These are phyloP conservation scores for Strigomonas galati DNA, from an alignment of 208 protist species.

Conservation along the genomic window DNA sequence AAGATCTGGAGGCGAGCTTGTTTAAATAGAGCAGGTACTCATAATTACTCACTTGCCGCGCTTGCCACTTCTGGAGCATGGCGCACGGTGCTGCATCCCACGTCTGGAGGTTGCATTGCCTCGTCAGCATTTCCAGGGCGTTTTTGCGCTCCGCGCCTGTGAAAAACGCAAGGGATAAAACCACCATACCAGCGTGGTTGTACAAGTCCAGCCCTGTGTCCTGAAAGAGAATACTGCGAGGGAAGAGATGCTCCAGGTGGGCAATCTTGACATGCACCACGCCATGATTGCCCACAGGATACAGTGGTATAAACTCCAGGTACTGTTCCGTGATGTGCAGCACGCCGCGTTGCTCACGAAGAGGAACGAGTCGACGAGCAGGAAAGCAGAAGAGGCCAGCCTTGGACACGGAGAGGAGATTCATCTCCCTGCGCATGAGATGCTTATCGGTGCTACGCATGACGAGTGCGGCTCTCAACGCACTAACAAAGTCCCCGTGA, in stretches of 20 bases:
- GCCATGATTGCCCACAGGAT: constrained; percentile 15
- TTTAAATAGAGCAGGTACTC: constrained; percentile 60
- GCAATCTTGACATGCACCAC: constrained; percentile 4
- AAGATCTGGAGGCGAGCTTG: constrained; percentile 40
- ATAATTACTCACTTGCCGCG: constrained; percentile 36
- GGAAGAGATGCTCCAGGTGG: constrained; percentile 26
- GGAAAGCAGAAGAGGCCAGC: constrained; percentile 24
- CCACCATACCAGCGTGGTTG: constrained; percentile 1
- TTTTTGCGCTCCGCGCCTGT: constrained; percentile 24
- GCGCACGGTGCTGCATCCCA: constrained; percentile 16
- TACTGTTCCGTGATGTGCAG: constrained; percentile 18
- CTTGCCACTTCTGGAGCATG: constrained; percentile 30
- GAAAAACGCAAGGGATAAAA: constrained; percentile 32
- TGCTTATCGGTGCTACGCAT: constrained; percentile 12
- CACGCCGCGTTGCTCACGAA: constrained; percentile 48
- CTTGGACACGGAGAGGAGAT: not conserved
- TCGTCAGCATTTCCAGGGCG: constrained; percentile 17
- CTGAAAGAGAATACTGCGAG: constrained; percentile 34
- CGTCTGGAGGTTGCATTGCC: constrained; percentile 15
- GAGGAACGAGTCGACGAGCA: constrained; percentile 30
- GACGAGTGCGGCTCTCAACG: constrained; percentile 3
- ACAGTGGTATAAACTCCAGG: constrained; percentile 35
- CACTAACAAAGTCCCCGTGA: not conserved
- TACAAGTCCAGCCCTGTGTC: constrained; percentile 45
- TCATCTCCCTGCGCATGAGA: constrained; percentile 16